Evolutionary conservation across 1,284 basidiomycete species (phyloP).

Genomic region (Microbotryum scabiosae): DNA sequence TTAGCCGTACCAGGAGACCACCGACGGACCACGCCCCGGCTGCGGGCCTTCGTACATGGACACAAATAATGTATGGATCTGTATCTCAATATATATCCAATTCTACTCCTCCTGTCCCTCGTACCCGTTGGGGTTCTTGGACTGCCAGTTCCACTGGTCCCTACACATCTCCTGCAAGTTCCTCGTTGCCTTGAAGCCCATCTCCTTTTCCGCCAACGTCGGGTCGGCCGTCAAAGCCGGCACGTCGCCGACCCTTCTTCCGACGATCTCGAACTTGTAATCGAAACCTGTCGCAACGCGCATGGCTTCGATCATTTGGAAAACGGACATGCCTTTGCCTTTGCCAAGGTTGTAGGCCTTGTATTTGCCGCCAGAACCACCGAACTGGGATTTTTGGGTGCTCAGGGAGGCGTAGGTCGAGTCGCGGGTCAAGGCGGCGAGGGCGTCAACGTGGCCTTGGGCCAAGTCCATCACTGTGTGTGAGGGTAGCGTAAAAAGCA

Average conservation of each 20-base stretch:
- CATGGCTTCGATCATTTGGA: slow-evolving; percentile 95
- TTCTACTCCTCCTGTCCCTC: slow-evolving; percentile 15
- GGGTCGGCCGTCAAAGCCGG: slow-evolving; percentile 96
- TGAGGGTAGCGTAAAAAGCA: neutral
- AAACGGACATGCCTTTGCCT: slow-evolving; percentile 83
- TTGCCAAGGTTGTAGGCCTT: slow-evolving; percentile 96
- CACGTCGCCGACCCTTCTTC: slow-evolving; percentile 84
- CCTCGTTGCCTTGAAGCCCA: slow-evolving; percentile 80
- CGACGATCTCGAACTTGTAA: slow-evolving; percentile 83
- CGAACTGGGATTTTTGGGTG: slow-evolving; percentile 40
- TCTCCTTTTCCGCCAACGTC: slow-evolving; percentile 78
- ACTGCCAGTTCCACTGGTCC: slow-evolving; percentile 74
- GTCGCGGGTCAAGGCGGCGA: slow-evolving; percentile 68
- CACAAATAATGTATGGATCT: too few relatives aligned
- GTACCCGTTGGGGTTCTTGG: slow-evolving; percentile 43
- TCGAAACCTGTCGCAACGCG: slow-evolving; percentile 77
- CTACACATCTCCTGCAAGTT: slow-evolving; percentile 81
- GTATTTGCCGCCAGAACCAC: slow-evolving; percentile 51
- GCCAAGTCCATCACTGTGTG: slow-evolving; percentile 76
- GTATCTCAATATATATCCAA: too few relatives aligned
- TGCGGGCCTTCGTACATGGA: too few relatives aligned
- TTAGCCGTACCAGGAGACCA: too few relatives aligned
- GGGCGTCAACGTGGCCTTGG: slow-evolving; percentile 80
- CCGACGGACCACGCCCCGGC: too few relatives aligned
- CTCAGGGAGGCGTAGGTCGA: slow-evolving; percentile 45